phyloP scores from a whole-genome alignment of 2,329 filamentous ascomycete species.

The Sporothrix mexicana region DNA sequence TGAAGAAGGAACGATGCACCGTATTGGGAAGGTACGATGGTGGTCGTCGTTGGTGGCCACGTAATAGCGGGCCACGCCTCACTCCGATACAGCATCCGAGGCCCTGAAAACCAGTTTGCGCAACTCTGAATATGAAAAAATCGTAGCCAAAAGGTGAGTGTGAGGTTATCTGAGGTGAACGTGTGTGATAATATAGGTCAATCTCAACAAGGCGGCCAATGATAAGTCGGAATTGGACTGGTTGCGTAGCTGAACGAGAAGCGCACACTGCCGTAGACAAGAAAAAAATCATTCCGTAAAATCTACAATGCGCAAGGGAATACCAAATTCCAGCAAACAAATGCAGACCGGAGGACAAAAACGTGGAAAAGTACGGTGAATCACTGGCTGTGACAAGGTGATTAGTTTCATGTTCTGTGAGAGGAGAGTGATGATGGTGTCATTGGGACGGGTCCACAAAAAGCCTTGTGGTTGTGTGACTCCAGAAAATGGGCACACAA shows the following conservation, averaged over 20 bases:
- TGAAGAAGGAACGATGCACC: not conserved
- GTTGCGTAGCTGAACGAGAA: not conserved
- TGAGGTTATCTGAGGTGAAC: not conserved
- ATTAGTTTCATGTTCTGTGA: too few relatives aligned
- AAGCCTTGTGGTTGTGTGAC: too few relatives aligned
- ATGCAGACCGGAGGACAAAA: not conserved
- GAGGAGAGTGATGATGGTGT: not conserved
- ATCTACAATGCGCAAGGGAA: too few relatives aligned
- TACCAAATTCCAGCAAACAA: too few relatives aligned
- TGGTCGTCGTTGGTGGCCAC: not conserved
- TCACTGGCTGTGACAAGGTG: not conserved
- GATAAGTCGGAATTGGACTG: not conserved
- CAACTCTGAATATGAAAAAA: not conserved
- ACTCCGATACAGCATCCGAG: too few relatives aligned
- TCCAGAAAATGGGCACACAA: too few relatives aligned
- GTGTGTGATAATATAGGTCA: not conserved
- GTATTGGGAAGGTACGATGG: not conserved
- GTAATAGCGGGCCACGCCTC: too few relatives aligned
- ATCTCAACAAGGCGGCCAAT: not conserved
- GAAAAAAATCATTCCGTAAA: too few relatives aligned
- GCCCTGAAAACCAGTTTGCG: not conserved
- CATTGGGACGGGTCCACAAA: too few relatives aligned
- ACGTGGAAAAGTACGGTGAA: not conserved
- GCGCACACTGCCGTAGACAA: not conserved
- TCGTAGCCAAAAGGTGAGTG: not conserved